Percentiles rank a stretch among this genome's conserved stretches.
Evolutionary conservation across 805 yeast genomes (phyloP).

Genomic region (Ogataea trehalophila): DNA sequence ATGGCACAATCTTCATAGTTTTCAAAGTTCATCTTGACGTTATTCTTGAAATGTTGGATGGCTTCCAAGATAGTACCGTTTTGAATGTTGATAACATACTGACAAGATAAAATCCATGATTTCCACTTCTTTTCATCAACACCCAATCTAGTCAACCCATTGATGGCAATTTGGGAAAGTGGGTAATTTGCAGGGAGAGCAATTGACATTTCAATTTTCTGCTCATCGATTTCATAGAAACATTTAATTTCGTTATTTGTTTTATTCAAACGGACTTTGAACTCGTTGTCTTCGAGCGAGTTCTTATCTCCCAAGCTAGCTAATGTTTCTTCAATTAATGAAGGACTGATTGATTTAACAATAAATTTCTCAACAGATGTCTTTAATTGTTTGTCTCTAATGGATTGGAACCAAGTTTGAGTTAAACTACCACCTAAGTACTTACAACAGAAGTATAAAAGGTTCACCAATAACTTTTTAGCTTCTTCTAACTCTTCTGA

Average conservation of each 20-base stretch:
- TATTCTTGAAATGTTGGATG: constrained; percentile 61
- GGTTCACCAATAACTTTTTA: constrained; percentile 40
- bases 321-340: constrained; percentile 54
- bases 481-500: constrained; percentile 29
- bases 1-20: constrained; percentile 97
- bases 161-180: constrained; percentile 64
- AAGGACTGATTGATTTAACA: constrained; percentile 56
- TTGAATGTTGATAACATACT: constrained; percentile 69
- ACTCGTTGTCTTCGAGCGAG: constrained; percentile 35
- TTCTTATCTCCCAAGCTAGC: constrained; percentile 26
- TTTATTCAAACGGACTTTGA: constrained; percentile 57
- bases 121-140: constrained; percentile 91
- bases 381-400: constrained; percentile 65
- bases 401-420: constrained; percentile 65
- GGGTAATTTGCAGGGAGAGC: constrained; percentile 76
- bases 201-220: constrained; percentile 73
- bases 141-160: constrained; percentile 77
- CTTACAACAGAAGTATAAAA: constrained; percentile 46
- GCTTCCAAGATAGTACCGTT: constrained; percentile 70
- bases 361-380: constrained; percentile 59
- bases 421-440: constrained; percentile 56
- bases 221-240: constrained; percentile 78
- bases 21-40: constrained; percentile 79
- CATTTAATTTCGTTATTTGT: constrained; percentile 66
- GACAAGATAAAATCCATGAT: constrained; percentile 91